These are phyloP conservation scores for Nyctanthes arbortristis DNA, from an alignment of 257 asterid species.

Conservation along the genomic window DNA sequence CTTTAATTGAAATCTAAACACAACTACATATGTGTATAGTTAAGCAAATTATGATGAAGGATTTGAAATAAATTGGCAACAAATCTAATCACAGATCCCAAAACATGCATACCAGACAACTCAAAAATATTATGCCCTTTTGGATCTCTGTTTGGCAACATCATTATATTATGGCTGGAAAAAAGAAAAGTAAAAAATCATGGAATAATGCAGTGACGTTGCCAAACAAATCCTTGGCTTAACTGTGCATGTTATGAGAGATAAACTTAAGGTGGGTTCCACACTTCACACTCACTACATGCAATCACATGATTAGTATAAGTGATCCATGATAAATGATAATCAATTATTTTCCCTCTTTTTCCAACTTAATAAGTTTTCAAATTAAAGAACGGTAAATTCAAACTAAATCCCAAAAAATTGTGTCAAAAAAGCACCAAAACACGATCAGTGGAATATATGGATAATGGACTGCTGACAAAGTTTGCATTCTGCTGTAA, in stretches of 20 bases:
- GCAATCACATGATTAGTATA: conserved; percentile 67
- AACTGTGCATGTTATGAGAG: conserved; percentile 31
- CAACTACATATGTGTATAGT: not conserved
- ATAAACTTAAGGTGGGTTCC: conserved; percentile 37
- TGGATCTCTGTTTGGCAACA: conserved; percentile 8
- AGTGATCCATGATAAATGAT: too few relatives aligned
- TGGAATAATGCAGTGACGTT: conserved; percentile 22
- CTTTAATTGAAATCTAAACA: not conserved
- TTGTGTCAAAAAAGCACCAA: conserved; percentile 16
- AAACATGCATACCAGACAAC: conserved; percentile 26
- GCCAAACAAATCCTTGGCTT: conserved; percentile 28
- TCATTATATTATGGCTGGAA: conserved; percentile 23
- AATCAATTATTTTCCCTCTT: conserved; percentile 48
- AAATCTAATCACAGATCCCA: conserved; percentile 22
- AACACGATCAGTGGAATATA: not conserved
- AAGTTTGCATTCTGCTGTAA: not conserved
- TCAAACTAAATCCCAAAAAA: conserved; percentile 24
- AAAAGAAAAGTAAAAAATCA: conserved; percentile 23
- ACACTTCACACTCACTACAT: conserved; percentile 38
- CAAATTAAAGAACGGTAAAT: conserved; percentile 55
- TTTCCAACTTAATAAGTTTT: conserved; percentile 55
- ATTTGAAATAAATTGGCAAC: conserved; percentile 23
- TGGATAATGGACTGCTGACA: not conserved
- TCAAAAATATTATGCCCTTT: conserved; percentile 18
- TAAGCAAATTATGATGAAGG: too few relatives aligned